Evolutionary conservation across 1,139 yeast species (phyloP), one percentile per base, ranked within the genome.

Genomic region (Yamadazyma siamensis): DNA sequence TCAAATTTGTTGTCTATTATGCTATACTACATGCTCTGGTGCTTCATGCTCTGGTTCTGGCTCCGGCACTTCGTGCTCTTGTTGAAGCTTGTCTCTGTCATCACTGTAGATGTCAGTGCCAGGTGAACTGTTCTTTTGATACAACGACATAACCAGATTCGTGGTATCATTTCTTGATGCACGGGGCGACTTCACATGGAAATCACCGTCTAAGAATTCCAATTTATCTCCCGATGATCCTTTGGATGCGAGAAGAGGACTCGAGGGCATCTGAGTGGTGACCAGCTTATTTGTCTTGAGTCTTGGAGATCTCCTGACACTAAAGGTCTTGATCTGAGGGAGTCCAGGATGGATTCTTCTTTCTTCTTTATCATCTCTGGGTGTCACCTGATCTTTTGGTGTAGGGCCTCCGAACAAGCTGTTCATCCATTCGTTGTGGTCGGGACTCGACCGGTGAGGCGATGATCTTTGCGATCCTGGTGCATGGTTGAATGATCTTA

Each of bases 391-490:
- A 37, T 68, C 74, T 32, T 59, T 63, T 5, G 77, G 74, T 0
- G 76, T 64, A 11, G 72, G 65, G 31, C 65, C 71, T n/a, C 59
- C 55, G 29, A 67, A 64, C 14, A 66, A 47, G 23, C 47, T 51
- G 33, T 52, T 56, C 41, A 65, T 59, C 75, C 73, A 68, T 21
- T 47, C 54, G 23, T 36, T 32, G 10, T 33, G 29, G 14, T 39
- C 39, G 6, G 49, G 50, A 4, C 41, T 37, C 3, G 20, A 18
- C 10, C 10, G 7, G 10, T 18, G 20, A 18, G 65, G 65, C 34
- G 63, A 59, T 7, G 63, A 53, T 36, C 58, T 57, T 19, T 48
- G 50, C 4, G 58, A 45, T 6, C 23, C 18, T 5, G 32, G 32
- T 2, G 46, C 50, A 32, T 49, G 52, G 28, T 51, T 48, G 31